phyloP scores from a whole-genome alignment of 2,329 filamentous ascomycete species.

The Pseudocercospora pini-densiflorae region DNA sequence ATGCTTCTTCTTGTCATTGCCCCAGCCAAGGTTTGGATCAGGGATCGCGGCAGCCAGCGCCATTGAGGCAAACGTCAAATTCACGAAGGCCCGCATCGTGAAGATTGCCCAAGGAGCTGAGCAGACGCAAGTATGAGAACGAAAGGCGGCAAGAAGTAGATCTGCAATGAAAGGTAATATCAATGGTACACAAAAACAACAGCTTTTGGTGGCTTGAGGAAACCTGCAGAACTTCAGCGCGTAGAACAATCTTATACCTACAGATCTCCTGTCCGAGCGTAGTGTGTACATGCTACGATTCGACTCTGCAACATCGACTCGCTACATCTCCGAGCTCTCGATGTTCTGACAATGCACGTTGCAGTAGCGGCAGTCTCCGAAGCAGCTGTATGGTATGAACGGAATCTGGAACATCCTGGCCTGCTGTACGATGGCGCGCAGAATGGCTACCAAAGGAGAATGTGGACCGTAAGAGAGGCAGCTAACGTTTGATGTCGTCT shows the following conservation, averaged over 20 bases:
- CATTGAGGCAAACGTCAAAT: background rate
- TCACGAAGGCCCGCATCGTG: constrained; percentile 2
- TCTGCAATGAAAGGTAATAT: background rate
- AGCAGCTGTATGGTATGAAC: background rate
- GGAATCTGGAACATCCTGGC: background rate
- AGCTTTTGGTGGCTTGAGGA: background rate
- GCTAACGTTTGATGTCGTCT: background rate
- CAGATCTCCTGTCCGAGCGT: background rate
- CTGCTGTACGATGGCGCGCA: background rate
- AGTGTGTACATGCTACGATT: background rate
- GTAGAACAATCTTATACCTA: constrained; percentile 4
- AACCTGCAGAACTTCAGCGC: background rate
- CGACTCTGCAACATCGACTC: background rate
- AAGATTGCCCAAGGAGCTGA: background rate
- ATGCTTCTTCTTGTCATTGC: background rate
- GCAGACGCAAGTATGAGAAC: no score
- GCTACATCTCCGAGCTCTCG: background rate
- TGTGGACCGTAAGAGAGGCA: background rate
- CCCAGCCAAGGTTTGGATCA: background rate
- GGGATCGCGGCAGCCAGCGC: background rate
- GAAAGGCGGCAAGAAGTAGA: no score
- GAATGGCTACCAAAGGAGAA: background rate
- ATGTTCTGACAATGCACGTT: background rate
- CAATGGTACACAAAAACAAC: background rate
- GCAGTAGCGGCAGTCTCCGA: background rate